Percentiles rank a stretch among this genome's conserved stretches.
Conservation (phyloP, 2,329 filamentous ascomycete species). For the Neurospora crassa region DNA sequence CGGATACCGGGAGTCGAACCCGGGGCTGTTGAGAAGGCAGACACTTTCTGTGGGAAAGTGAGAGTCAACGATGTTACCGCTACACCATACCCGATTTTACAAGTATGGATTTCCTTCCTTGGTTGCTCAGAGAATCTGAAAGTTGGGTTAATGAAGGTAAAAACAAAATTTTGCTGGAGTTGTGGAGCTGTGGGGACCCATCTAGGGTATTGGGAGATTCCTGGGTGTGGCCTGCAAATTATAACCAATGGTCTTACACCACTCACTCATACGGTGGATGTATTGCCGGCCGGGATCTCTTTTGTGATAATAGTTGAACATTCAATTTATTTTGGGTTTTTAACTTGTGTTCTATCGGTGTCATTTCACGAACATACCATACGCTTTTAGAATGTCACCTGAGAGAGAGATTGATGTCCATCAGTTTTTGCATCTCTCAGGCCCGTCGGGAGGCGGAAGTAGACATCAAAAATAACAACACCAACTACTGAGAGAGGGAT, state of each 20-base stretch:
- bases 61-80: not conserved
- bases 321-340: not conserved
- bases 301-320: not conserved
- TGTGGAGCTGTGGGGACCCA: not conserved
- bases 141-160: rapidly evolving
- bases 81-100: not conserved
- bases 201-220: not conserved
- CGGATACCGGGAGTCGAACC: not conserved
- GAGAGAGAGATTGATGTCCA: no score
- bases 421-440: no score
- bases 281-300: not conserved
- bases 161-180: not conserved
- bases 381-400: no score
- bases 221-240: not conserved
- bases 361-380: not conserved
- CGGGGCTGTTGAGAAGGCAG: not conserved
- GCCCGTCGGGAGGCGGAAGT: no score
- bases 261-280: not conserved
- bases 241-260: not conserved
- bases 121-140: not conserved
- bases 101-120: not conserved
- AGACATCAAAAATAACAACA: no score
- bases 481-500: not conserved
- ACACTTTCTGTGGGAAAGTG: not conserved
- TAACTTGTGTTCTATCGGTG: not conserved